Evolutionary conservation across 352 stramenopile species (phyloP), one percentile per base, ranked within the genome.

Genomic region (Thalassiosira sp.): DNA sequence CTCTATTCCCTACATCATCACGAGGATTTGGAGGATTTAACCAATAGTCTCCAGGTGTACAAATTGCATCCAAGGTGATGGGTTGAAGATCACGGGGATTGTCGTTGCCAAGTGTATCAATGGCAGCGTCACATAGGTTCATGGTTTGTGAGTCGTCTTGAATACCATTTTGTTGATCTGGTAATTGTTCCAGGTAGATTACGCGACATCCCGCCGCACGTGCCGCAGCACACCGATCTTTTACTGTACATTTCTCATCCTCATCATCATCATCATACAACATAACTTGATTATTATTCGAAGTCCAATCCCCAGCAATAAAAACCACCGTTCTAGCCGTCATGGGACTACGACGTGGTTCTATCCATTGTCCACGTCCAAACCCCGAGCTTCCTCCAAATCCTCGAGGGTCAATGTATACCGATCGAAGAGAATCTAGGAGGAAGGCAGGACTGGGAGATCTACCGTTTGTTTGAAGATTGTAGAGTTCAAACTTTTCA

Each of bases 301-400:
- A 62, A 49, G 20, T 28, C 72, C 72, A 75, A 75, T 81, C 72
- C 25, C 72, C 72, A 20, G 63, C 63, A 58, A 81, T 49, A 35
- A 91, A 78, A 3, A 89, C 83, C 45, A 91, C 86, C 16, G 68
- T 80, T 57, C 85, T 83, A 25, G 77, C 46, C 2, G 79, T 63
- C 52, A 87, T 71, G 6, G 83, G 83, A 60, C 60, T 66, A 27
- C 86, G 66, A 53, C 69, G 56, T 16, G 82, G 79, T 72, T 90
- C 86, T 48, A 78, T 51, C 27, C 72, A 74, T 54, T 79, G 67
- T n/a, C 87, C 81, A 46, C 43, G 45, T 28, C 73, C 78, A 79
- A 91, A 91, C n/a, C 86, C 86, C 37, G 77, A 86, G 25, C 74
- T 86, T 45, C 86, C 86, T 60, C 86, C 86, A 79, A 91, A 91